Evolutionary conservation across 495 filamentous ascomycete species (phyloP).

Genomic region (Trichoderma gamsii): DNA sequence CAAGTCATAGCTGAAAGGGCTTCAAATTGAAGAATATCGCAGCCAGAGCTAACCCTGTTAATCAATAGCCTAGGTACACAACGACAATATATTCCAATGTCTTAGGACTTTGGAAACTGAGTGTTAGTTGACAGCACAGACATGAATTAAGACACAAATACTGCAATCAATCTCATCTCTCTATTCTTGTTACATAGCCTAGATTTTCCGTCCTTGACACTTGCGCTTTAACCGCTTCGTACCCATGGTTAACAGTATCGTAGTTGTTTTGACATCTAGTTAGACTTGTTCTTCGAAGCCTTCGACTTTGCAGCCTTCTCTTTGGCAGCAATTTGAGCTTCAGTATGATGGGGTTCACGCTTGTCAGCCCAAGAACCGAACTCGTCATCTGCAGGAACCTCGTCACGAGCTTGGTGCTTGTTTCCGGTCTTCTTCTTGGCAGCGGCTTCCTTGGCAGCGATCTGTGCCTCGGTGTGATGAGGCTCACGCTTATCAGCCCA

Average conservation of each 20-base stretch:
- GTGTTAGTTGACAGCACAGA: too few species aligned
- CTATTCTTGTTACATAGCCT: not conserved
- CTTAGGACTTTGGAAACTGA: too few species aligned
- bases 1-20: too few species aligned
- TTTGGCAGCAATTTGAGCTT: not conserved
- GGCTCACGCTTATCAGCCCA: not conserved
- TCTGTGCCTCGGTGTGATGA: not conserved
- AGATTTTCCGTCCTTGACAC: not conserved
- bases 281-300: not conserved
- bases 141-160: not conserved
- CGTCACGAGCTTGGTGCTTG: not conserved
- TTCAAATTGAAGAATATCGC: too few species aligned
- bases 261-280: not conserved
- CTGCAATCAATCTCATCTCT: not conserved
- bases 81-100: too few species aligned
- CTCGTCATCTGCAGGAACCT: not conserved
- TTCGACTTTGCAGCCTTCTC: not conserved
- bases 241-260: not conserved
- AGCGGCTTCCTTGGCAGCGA: conserved; percentile 1
- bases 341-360: not conserved
- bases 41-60: too few species aligned
- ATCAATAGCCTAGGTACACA: too few species aligned
- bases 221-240: not conserved
- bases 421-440: not conserved
- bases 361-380: not conserved